Conservation (phyloP, 2,329 filamentous ascomycete genomes). For the Hawksworthiomyces lignivorus region DNA sequence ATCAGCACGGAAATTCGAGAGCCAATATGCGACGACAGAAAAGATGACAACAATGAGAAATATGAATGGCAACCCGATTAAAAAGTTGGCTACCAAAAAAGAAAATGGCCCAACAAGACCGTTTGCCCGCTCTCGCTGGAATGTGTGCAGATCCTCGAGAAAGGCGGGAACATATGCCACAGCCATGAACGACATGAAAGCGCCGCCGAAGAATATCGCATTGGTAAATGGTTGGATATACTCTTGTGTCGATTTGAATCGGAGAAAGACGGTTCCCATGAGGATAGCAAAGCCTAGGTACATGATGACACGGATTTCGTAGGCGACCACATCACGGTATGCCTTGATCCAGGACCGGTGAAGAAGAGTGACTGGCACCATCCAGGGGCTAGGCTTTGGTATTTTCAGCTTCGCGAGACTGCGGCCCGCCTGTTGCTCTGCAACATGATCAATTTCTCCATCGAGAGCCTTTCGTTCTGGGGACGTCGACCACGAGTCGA, state of each 20-base stretch:
- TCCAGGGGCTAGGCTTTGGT: slow-evolving; percentile 34
- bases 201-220: slow-evolving; percentile 65
- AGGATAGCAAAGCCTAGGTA: slow-evolving; percentile 60
- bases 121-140: slow-evolving; percentile 71
- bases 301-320: slow-evolving; percentile 77
- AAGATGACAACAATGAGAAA: slow-evolving; percentile 72
- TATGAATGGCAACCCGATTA: slow-evolving; percentile 74
- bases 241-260: slow-evolving; percentile 57
- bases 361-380: slow-evolving; percentile 56
- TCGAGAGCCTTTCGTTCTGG: slow-evolving; percentile 16
- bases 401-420: slow-evolving; percentile 13
- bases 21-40: slow-evolving; percentile 70
- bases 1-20: slow-evolving; percentile 63
- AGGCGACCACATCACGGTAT: slow-evolving; percentile 75
- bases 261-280: slow-evolving; percentile 83
- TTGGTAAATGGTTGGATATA: slow-evolving; percentile 79
- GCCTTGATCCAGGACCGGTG: slow-evolving; percentile 78
- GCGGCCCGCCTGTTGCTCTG: slow-evolving; percentile 24
- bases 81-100: slow-evolving; percentile 71
- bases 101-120: slow-evolving; percentile 69
- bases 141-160: slow-evolving; percentile 68
- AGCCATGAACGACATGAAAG: slow-evolving; percentile 75
- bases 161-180: slow-evolving; percentile 80
- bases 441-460: slow-evolving; percentile 16
- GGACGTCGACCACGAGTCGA: slow-evolving; percentile 48